A percentile compares a stretch with the other conserved stretches of the same genome.
Conservation (phyloP, 441 rosid genomes). For the Brassica balearica region DNA sequence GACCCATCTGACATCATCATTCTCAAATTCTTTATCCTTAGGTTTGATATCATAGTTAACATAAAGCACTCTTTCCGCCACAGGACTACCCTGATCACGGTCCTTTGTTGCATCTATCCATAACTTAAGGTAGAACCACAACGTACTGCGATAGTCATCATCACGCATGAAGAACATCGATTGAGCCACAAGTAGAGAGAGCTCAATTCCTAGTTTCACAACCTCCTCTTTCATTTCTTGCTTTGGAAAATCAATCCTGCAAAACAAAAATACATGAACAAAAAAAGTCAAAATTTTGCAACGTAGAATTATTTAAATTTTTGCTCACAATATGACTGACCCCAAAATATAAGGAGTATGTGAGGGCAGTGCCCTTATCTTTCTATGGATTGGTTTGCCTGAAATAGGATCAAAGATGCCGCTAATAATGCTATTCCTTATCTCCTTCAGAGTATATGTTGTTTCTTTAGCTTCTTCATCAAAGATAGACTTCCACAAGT, state of each 20-base stretch:
- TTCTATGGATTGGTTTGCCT: constrained; percentile 7
- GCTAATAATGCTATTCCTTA: constrained; percentile 2
- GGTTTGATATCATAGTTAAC: not conserved
- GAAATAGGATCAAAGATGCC: not conserved
- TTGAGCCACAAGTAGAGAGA: constrained; percentile 2
- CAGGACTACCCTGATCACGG: not conserved
- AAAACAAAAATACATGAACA: constrained; percentile 1
- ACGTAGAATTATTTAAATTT: not conserved
- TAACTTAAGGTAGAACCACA: constrained; percentile 4
- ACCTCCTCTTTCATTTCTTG: constrained; percentile 4
- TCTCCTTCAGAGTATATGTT: not conserved
- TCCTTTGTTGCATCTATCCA: not conserved
- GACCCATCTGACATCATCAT: not conserved
- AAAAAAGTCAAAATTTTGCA: not conserved
- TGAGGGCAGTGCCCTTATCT: not conserved
- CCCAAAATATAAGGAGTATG: constrained; percentile 3
- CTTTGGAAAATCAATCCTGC: constrained; percentile 4
- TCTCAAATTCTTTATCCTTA: not conserved
- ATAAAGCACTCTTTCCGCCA: not conserved
- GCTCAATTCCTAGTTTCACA: not conserved
- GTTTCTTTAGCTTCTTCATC: constrained; percentile 6
- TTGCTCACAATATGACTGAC: not conserved
- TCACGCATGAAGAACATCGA: constrained; percentile 4
- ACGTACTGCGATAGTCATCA: not conserved
- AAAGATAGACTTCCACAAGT: constrained; percentile 7